A percentile compares a stretch with the other conserved stretches of the same genome.
Evolutionary conservation across 495 filamentous ascomycete genomes (phyloP).

Genomic region (Xylaria nigripes): DNA sequence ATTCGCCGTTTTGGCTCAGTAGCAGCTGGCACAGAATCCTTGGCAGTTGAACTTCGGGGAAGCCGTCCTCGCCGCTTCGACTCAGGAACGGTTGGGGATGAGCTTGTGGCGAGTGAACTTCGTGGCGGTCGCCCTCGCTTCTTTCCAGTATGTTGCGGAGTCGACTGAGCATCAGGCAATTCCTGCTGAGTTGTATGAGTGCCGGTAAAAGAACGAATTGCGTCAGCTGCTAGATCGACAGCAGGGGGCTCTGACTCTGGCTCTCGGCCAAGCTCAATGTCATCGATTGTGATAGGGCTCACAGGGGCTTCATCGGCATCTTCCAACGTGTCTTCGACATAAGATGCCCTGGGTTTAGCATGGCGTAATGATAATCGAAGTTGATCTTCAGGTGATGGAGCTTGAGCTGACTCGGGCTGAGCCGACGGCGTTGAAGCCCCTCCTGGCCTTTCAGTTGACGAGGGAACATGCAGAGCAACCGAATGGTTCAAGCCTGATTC

Average conservation of each 20-base stretch:
- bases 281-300: conserved; percentile 8
- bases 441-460: conserved; percentile 4
- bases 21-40: too few relatives aligned
- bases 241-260: conserved; percentile 20
- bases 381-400: conserved; percentile 17
- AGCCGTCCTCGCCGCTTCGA: too few relatives aligned
- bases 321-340: conserved; percentile 28
- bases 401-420: conserved; percentile 3
- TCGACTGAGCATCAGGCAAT: background rate
- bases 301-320: conserved; percentile 33
- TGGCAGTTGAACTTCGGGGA: too few relatives aligned
- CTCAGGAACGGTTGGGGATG: too few relatives aligned
- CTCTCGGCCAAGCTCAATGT: conserved; percentile 8
- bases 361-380: conserved; percentile 36
- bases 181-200: background rate
- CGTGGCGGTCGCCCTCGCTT: conserved; percentile 18
- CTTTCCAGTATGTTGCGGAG: conserved; percentile 7
- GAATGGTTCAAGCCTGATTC: background rate
- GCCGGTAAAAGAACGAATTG: conserved; percentile 19
- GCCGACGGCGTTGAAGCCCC: background rate
- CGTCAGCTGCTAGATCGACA: conserved; percentile 33
- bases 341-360: conserved; percentile 37
- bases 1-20: too few relatives aligned
- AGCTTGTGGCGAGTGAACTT: too few relatives aligned
- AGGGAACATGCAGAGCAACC: background rate